Percentiles rank a stretch among this genome's conserved stretches.
These are phyloP conservation scores for Haematococcus lacustris DNA, from an alignment of 139 green algal species.

Conservation along the genomic window DNA sequence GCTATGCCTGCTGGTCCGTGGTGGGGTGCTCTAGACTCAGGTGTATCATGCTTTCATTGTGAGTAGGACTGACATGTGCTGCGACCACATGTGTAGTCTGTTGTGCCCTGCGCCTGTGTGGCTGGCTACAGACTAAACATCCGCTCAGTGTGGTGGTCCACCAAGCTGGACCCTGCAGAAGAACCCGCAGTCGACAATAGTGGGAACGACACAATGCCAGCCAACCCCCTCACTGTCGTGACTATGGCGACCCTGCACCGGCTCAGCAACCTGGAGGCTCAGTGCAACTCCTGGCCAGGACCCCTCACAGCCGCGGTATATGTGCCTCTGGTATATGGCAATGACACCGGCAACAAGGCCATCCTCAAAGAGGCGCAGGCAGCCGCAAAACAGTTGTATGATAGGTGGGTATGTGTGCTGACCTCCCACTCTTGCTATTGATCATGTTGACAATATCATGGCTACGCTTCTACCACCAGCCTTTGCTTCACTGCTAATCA, in stretches of 20 bases:
- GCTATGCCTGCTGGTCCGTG: too few species aligned
- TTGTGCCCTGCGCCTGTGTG: too few species aligned
- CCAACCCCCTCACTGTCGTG: slow-evolving; percentile 6
- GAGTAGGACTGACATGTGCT: too few species aligned
- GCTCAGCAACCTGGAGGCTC: slow-evolving; percentile 27
- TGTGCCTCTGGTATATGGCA: slow-evolving; percentile 18
- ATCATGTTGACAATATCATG: neutral
- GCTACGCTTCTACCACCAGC: neutral
- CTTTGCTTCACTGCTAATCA: too few species aligned
- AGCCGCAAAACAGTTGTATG: neutral
- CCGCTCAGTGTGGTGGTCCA: too few species aligned
- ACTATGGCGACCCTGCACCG: slow-evolving; percentile 26
- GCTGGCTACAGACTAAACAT: too few species aligned
- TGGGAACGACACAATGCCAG: too few species aligned
- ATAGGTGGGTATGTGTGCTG: neutral
- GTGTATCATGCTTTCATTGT: too few species aligned
- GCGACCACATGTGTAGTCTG: too few species aligned
- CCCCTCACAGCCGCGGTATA: slow-evolving; percentile 32
- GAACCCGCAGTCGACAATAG: too few species aligned
- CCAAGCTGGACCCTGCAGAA: too few species aligned
- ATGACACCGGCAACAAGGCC: neutral
- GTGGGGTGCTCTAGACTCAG: too few species aligned
- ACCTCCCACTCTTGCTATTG: neutral
- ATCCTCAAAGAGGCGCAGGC: slow-evolving; percentile 15
- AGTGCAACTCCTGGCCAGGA: slow-evolving; percentile 31